These are phyloP conservation scores for Auricularia auricula-judae DNA, from an alignment of 768 basidiomycete species.

Conservation along the genomic window DNA sequence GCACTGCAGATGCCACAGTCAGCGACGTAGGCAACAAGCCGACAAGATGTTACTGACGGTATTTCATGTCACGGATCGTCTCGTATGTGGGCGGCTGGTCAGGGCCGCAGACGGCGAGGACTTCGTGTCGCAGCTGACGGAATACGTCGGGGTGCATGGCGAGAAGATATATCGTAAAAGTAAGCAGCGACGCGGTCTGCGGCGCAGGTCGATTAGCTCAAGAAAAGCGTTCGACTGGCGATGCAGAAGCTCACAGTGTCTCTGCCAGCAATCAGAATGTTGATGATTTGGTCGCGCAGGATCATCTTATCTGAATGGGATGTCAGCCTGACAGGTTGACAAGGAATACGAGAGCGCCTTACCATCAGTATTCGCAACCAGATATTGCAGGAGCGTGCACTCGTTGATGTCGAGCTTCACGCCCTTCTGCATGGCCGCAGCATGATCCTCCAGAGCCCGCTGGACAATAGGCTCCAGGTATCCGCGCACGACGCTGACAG, in stretches of 20 bases:
- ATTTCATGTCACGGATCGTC: slow-evolving; percentile 47
- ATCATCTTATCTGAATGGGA: slow-evolving; percentile 39
- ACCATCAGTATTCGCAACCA: slow-evolving; percentile 58
- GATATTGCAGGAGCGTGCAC: slow-evolving; percentile 55
- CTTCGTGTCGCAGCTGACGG: slow-evolving; percentile 45
- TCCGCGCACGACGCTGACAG: slow-evolving; percentile 24
- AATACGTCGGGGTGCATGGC: slow-evolving; percentile 51
- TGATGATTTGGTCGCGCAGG: slow-evolving; percentile 70
- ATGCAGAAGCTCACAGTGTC: slow-evolving; percentile 48
- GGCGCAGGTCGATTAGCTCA: not conserved
- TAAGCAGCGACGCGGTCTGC: slow-evolving; percentile 60
- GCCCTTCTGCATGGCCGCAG: slow-evolving; percentile 21
- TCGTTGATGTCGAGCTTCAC: slow-evolving; percentile 31
- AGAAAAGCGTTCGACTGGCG: not conserved
- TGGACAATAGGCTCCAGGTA: slow-evolving; percentile 56
- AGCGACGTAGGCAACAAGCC: slow-evolving; percentile 1
- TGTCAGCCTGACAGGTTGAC: slow-evolving; percentile 1
- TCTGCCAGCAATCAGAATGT: slow-evolving; percentile 62
- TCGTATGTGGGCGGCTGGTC: slow-evolving; percentile 42
- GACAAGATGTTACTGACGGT: slow-evolving; percentile 33
- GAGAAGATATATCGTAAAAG: slow-evolving; percentile 60
- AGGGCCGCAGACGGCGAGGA: slow-evolving; percentile 42
- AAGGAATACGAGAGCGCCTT: slow-evolving; percentile 9
- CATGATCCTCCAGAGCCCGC: slow-evolving; percentile 38
- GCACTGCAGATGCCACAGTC: slow-evolving; percentile 29